Conservation (phyloP, 2,329 filamentous ascomycete genomes). For the Aspergillus niger region DNA sequence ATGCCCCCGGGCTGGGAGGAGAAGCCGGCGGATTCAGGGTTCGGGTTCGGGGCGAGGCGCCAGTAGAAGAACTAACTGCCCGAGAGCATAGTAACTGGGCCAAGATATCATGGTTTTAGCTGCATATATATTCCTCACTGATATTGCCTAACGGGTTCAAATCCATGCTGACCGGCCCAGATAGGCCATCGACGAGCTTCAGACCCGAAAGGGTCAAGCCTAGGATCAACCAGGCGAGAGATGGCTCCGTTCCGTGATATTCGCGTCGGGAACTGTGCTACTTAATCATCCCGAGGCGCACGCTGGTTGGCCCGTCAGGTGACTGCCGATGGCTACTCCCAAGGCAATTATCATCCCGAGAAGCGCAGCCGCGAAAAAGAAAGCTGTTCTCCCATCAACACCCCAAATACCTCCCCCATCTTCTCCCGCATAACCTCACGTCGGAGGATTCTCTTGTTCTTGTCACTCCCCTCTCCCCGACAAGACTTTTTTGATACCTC, state of each 20-base stretch:
- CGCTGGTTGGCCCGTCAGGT: slow-evolving; percentile 33
- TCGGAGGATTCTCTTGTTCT: slow-evolving; percentile 19
- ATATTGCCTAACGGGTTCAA: not conserved
- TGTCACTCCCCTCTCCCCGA: slow-evolving; percentile 10
- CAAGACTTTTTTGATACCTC: slow-evolving; percentile 16
- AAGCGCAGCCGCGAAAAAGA: slow-evolving; percentile 35
- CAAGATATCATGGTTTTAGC: not conserved
- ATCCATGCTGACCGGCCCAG: not conserved
- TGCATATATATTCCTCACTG: not conserved
- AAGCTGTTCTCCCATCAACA: slow-evolving; percentile 36
- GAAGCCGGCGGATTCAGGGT: not conserved
- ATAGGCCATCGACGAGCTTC: not conserved
- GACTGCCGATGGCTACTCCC: slow-evolving; percentile 23
- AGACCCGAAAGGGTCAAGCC: not conserved
- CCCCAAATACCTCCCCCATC: slow-evolving; percentile 12
- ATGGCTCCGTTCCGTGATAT: slow-evolving; percentile 31
- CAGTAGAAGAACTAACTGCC: not conserved
- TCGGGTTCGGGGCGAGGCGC: not conserved
- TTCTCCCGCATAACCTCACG: slow-evolving; percentile 15
- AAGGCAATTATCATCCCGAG: slow-evolving; percentile 33
- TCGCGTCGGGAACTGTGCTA: slow-evolving; percentile 30
- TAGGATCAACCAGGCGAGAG: not conserved
- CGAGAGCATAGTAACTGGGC: not conserved
- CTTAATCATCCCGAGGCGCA: slow-evolving; percentile 32
- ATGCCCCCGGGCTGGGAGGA: not conserved